Percentiles rank a stretch among this genome's conserved stretches.
These are phyloP conservation scores for Sporothrix variecibatus DNA, from an alignment of 2,329 filamentous ascomycete species.

Conservation along the genomic window DNA sequence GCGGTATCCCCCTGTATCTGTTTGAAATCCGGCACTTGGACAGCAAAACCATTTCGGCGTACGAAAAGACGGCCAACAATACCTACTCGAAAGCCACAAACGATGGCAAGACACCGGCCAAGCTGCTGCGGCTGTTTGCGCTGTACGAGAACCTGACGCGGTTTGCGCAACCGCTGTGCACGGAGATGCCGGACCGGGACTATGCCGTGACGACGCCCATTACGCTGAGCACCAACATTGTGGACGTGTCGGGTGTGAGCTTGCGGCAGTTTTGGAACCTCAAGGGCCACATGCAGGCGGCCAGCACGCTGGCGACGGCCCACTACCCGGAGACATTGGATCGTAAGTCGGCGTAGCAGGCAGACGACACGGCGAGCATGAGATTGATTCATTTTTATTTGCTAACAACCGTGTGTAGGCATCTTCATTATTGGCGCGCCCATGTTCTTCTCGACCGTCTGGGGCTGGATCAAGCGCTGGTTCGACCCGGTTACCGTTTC, in stretches of 20 bases:
- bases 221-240: conserved; percentile 90
- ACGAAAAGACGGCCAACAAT: conserved; percentile 68
- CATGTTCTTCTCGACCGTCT: conserved; percentile 86
- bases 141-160: conserved; percentile 90
- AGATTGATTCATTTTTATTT: conserved; percentile 44
- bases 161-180: conserved; percentile 84
- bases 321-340: conserved; percentile 95
- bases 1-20: conserved; percentile 86
- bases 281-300: conserved; percentile 90
- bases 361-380: not conserved
- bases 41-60: conserved; percentile 75
- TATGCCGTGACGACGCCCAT: conserved; percentile 75
- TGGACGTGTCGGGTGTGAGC: conserved; percentile 85
- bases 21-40: conserved; percentile 85
- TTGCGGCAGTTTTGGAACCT: conserved; percentile 96
- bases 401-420: not conserved
- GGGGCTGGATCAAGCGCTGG: conserved; percentile 95
- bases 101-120: conserved; percentile 68
- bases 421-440: conserved; percentile 78
- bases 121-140: conserved; percentile 83
- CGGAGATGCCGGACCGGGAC: conserved; percentile 70
- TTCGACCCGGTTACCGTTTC: conserved; percentile 91
- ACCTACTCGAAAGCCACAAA: conserved; percentile 55
- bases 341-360: conserved; percentile 41
- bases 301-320: conserved; percentile 82